Conservation (phyloP, 768 basidiomycete genomes). For the Dioszegia hungarica region DNA sequence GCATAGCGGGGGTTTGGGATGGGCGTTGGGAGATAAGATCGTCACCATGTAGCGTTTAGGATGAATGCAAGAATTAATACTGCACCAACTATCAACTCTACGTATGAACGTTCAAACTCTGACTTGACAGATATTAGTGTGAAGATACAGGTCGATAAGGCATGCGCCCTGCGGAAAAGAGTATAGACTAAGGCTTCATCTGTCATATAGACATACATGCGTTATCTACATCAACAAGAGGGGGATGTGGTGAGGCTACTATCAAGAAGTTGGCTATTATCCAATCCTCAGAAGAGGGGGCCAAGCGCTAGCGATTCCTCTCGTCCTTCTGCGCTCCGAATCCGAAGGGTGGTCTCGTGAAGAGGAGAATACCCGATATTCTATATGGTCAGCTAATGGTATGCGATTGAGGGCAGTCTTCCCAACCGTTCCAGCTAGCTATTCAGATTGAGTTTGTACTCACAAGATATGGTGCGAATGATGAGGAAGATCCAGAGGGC, state of each 20-base stretch:
- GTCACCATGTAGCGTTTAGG: too few species aligned
- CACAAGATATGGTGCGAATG: neutral
- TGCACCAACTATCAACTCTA: too few species aligned
- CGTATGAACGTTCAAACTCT: too few species aligned
- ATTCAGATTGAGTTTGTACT: neutral
- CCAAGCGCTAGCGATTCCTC: slow-evolving; percentile 47
- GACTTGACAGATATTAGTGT: too few species aligned
- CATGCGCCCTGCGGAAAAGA: too few species aligned
- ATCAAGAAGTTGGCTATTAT: slow-evolving; percentile 47
- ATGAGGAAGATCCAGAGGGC: neutral
- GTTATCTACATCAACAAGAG: too few species aligned
- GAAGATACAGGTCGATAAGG: too few species aligned
- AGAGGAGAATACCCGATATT: neutral
- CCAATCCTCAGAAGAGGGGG: slow-evolving; percentile 12
- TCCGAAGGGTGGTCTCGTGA: neutral
- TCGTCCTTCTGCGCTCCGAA: slow-evolving; percentile 22
- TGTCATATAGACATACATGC: too few species aligned
- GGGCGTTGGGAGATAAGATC: neutral
- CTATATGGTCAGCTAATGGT: neutral
- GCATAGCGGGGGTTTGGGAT: neutral
- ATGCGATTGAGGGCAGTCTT: neutral
- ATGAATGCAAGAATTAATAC: too few species aligned
- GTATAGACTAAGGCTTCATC: too few species aligned
- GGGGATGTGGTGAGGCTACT: slow-evolving; percentile 47
- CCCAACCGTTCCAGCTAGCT: too few species aligned